Conservation (phyloP, 441 rosid species). For the Corymbia calophylla region DNA sequence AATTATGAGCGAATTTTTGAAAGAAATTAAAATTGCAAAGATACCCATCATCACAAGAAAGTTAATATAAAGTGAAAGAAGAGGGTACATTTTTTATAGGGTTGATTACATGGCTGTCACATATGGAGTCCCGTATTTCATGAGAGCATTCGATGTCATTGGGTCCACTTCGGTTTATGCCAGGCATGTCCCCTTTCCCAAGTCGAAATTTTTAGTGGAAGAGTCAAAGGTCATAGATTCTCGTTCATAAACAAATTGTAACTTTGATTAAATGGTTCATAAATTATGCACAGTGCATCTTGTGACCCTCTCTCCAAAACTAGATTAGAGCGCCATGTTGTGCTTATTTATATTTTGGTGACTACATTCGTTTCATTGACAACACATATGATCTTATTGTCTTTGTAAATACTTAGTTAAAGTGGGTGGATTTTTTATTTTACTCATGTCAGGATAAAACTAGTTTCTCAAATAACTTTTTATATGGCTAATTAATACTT, state of each 20-base stretch:
- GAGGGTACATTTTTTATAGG: neutral
- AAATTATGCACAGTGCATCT: neutral
- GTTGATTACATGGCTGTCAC: neutral
- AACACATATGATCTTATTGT: neutral
- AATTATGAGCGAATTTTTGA: neutral
- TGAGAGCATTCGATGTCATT: neutral
- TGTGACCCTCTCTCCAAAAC: neutral
- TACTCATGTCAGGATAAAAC: neutral
- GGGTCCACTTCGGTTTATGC: conserved; percentile 18
- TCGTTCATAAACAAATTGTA: conserved; percentile 22
- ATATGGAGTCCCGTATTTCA: neutral
- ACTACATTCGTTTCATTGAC: neutral
- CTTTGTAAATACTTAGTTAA: neutral
- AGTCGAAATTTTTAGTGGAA: conserved; percentile 33
- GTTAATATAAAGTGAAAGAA: neutral
- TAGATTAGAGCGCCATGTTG: neutral
- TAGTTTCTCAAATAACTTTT: neutral
- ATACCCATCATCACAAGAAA: neutral
- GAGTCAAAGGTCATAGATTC: conserved; percentile 65
- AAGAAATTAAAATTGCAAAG: neutral
- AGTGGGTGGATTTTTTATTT: neutral
- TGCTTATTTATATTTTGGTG: neutral
- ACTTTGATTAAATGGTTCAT: neutral
- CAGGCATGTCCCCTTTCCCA: conserved; percentile 7
- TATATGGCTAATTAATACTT: neutral